Evolutionary conservation across 352 stramenopile species (phyloP), one percentile per base, ranked within the genome.

Genomic region (Pythium sukuiense): DNA sequence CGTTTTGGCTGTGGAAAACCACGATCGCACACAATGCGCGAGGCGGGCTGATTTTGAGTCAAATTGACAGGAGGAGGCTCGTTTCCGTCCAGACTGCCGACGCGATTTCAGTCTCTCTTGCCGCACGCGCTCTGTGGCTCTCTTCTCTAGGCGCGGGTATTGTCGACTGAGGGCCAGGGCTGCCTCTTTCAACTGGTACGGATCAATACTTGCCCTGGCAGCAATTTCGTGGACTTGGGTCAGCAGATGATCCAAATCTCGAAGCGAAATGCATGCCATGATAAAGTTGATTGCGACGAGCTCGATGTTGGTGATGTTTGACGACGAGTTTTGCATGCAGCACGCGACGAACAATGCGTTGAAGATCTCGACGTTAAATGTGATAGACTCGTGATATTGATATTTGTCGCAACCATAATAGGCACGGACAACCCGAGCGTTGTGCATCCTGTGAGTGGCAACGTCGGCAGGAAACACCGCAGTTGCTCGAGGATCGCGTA

Each of bases 281-380:
- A 65, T 16, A 7, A 74, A 48, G 20, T 82, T 70, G 1, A 82
- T 30, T 2, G 24, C 20, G 27, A 74, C 70, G 11, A 84, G 54
- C 0, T 55, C 37, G 8, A 62, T 46, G 0, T 54, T 75, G 1
- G 74, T 72, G 14, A 29, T 27, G 49, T 68, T 70, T 0, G 65
- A 79, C 14, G 61, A 35, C 8, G 72, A 63, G 11, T 52, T 74
- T 49, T 81, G 69, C 50, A 84, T 69, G 20, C 70, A 72, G 18
- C 52, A 66, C 1, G 76, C 68, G 0, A 80, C 61, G 24, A 71
- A 84, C 0, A 84, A 55, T 29, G 74, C 67, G 59, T 81, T 71
- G 53, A 81, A 84, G 39, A 84, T 56, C 29, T 84, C 69, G 6
- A 77, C 70, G 26, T 79, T 78, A 41, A 84, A 79, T 20, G 76